Base-by-base conservation (phyloP, 352 stramenopile genomes). In the Blastocystis hominis region DNA sequence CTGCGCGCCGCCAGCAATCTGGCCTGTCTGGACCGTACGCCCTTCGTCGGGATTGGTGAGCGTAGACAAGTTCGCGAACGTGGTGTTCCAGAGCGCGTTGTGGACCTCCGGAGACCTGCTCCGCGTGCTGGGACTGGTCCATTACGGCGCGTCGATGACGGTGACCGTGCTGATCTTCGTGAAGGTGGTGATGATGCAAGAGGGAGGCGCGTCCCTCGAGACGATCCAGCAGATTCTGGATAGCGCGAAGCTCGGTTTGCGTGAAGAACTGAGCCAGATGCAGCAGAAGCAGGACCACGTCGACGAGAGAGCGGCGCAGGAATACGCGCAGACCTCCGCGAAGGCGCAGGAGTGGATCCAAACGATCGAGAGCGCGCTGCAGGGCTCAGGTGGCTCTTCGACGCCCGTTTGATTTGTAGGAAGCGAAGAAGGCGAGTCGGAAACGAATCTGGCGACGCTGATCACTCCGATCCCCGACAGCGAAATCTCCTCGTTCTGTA, bases 41-140 rank as follows among this genome's bases (percentile, higher is more conserved):
- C 10, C 13, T 59, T 30, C 24, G 50, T 13, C 13, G 1, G 50
- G 2, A 0, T 59, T 13, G 50, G n/a, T 59, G 50, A 59, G 47
- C 46, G 24, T 84, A 84, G 72, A 36, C 40, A 47, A 40, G 15
- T 84, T 84, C 72, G 15, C 68, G 17, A 59, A 84, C 38, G 20
- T 42, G n/a, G 2, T 84, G 4, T 15, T 66, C n/a, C 15, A 66
- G 9, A 63, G 54, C n/a, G 40, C 42, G 20, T 84, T 66, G 15
- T 84, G 72, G 72, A 68, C 3, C 1, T 66, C 47, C 40, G 72
- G 54, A n/a, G 47, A 40, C 38, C 44, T 66, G 13, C 30, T 84
- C 13, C 53, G 13, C 10, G 44, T 68, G 17, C 36, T 84, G 4
- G 24, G 24, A 3, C 24, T 6, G 20, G 55, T 84, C n/a, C 72